A percentile compares a stretch with the other conserved stretches of the same genome.
Conservation (phyloP, 352 stramenopile species). For the Discostella stelligera region DNA sequence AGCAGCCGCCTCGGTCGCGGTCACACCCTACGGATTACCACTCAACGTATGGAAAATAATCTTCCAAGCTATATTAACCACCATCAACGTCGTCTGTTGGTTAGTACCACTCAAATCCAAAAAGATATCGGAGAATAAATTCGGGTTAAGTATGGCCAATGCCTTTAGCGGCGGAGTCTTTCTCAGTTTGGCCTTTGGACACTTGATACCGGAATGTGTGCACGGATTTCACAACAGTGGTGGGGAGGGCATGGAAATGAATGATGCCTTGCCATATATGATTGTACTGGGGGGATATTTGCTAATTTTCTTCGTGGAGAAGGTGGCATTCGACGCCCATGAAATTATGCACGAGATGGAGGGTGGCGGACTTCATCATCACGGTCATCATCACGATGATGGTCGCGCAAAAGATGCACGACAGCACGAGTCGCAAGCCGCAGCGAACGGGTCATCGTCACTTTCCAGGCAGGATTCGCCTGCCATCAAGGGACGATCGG, state of each 20-base stretch:
- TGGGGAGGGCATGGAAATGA: conserved; percentile 21
- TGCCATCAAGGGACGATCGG: conserved; percentile 58
- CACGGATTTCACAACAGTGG: conserved; percentile 62
- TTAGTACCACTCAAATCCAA: conserved; percentile 83
- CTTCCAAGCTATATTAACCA: conserved; percentile 83
- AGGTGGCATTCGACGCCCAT: conserved; percentile 86
- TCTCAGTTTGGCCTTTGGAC: conserved; percentile 85
- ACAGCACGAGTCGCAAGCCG: conserved; percentile 15
- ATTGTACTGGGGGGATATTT: conserved; percentile 83
- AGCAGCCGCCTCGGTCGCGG: background rate
- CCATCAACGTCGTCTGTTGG: conserved; percentile 87
- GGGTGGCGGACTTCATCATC: conserved; percentile 29
- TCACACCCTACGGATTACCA: conserved; percentile 65
- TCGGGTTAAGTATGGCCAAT: conserved; percentile 82
- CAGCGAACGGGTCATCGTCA: conserved; percentile 24
- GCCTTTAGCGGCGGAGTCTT: conserved; percentile 88
- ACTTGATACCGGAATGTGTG: conserved; percentile 85
- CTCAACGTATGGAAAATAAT: conserved; percentile 83
- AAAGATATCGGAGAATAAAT: conserved; percentile 84
- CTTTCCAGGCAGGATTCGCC: conserved; percentile 23
- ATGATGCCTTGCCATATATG: conserved; percentile 77
- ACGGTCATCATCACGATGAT: background rate
- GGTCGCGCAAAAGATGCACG: conserved; percentile 13
- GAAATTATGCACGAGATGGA: conserved; percentile 83
- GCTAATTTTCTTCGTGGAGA: conserved; percentile 89